These are phyloP conservation scores for Viola odorata DNA, from an alignment of 345 rosid species.

Conservation along the genomic window DNA sequence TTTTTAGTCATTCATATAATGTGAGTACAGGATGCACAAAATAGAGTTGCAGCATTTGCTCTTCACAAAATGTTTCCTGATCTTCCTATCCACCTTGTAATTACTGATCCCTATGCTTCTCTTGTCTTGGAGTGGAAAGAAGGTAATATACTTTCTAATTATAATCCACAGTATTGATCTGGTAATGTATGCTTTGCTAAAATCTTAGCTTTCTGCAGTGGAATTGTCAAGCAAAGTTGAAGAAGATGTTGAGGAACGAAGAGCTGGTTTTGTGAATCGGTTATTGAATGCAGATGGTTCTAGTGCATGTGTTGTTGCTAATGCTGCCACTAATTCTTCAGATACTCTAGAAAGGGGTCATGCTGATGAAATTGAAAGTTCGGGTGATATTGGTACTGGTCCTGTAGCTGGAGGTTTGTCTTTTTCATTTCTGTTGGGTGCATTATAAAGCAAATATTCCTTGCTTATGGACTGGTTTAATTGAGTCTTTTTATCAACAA, in stretches of 20 bases:
- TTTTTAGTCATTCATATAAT: too few relatives aligned
- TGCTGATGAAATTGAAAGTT: conserved; percentile 28
- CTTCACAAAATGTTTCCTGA: conserved; percentile 71
- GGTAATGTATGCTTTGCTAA: background rate
- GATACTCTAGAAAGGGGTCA: conserved; percentile 23
- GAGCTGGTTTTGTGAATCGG: conserved; percentile 69
- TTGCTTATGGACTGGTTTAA: conserved; percentile 4
- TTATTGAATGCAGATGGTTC: conserved; percentile 46
- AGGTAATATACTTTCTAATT: conserved; percentile 41
- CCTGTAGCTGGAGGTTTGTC: conserved; percentile 42
- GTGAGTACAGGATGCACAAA: conserved; percentile 78
- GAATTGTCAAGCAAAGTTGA: conserved; percentile 39
- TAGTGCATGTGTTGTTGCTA: conserved; percentile 23
- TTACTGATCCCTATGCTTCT: conserved; percentile 71
- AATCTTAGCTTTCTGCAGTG: conserved; percentile 26
- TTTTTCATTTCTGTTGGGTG: background rate
- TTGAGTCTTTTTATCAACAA: too few relatives aligned
- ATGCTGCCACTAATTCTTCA: conserved; percentile 21
- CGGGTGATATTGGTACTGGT: conserved; percentile 27
- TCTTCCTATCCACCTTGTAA: conserved; percentile 62
- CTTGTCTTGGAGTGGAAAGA: conserved; percentile 63
- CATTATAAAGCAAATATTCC: background rate
- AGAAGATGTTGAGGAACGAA: conserved; percentile 54
- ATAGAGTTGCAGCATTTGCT: conserved; percentile 74
- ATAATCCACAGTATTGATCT: background rate